Evolutionary conservation across 176 grass and related monocot species (phyloP).

Genomic region (Raddia distichophylla): DNA sequence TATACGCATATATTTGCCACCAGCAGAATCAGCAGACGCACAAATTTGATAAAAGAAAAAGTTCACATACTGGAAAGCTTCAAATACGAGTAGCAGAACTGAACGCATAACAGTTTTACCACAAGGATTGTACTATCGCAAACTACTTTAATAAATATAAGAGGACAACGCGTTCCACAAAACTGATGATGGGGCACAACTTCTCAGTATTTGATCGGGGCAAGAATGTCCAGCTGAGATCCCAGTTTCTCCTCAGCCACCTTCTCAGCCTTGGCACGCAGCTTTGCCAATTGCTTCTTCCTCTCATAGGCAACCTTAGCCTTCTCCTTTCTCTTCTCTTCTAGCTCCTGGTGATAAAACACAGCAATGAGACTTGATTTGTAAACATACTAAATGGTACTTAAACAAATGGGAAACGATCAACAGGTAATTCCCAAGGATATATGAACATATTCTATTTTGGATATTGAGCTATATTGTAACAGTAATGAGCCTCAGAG

Average conservation of each 20-base stretch:
- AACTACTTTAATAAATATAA: constrained; percentile 28
- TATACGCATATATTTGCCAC: not conserved
- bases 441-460: not conserved
- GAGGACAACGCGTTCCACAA: constrained; percentile 33
- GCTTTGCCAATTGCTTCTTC: constrained; percentile 80
- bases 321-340: constrained; percentile 88
- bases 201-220: constrained; percentile 77
- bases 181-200: constrained; percentile 40
- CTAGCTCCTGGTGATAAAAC: constrained; percentile 51
- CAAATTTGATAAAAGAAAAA: constrained; percentile 39
- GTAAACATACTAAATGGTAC: not conserved
- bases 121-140: constrained; percentile 43
- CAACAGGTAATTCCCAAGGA: not conserved
- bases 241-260: constrained; percentile 69
- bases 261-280: constrained; percentile 82
- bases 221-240: constrained; percentile 75
- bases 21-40: not conserved
- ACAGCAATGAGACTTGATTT: not conserved
- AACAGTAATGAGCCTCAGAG: constrained; percentile 33
- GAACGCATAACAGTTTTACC: constrained; percentile 36
- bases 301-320: constrained; percentile 74
- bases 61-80: constrained; percentile 37
- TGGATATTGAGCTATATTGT: too few relatives aligned
- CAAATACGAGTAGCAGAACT: constrained; percentile 37
- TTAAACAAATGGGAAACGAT: not conserved